These are phyloP conservation scores for Dendrobium officinale DNA, from an alignment of 106 monocot genomes.

Conservation along the genomic window DNA sequence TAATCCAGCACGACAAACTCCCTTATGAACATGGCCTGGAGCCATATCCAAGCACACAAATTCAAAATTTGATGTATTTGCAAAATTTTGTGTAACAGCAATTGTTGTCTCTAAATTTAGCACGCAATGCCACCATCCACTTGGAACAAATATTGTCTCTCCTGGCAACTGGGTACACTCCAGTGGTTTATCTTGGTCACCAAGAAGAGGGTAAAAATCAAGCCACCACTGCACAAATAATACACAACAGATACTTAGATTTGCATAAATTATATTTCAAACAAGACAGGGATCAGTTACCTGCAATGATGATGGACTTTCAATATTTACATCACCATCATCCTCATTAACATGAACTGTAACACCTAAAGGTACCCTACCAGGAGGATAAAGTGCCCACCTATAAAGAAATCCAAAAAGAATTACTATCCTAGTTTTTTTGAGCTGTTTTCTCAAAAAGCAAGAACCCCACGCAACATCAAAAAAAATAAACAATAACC, in stretches of 20 bases:
- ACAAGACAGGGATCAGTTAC: slow-evolving; percentile 18
- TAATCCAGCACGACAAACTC: slow-evolving; percentile 87
- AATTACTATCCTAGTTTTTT: background rate
- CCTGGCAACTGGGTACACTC: slow-evolving; percentile 93
- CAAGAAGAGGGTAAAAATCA: slow-evolving; percentile 90
- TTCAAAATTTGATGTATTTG: slow-evolving; percentile 71
- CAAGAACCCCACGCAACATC: background rate
- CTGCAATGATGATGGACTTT: slow-evolving; percentile 90
- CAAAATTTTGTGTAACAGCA: slow-evolving; percentile 97
- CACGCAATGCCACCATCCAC: slow-evolving; percentile 99
- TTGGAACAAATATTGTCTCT: slow-evolving; percentile 97
- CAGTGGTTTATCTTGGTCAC: slow-evolving; percentile 81
- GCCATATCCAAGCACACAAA: slow-evolving; percentile 89
- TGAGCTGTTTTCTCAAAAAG: background rate
- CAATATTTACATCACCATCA: slow-evolving; percentile 94
- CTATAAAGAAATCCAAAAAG: slow-evolving; percentile 26
- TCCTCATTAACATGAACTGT: slow-evolving; percentile 97
- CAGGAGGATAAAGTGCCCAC: slow-evolving; percentile 99
- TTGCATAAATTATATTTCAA: background rate
- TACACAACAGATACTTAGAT: slow-evolving; percentile 1
- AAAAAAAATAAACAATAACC: background rate
- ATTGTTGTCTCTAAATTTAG: slow-evolving; percentile 89
- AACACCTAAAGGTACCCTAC: slow-evolving; percentile 89
- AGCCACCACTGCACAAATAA: slow-evolving; percentile 87
- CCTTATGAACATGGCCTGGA: slow-evolving; percentile 91